A percentile compares a stretch with the other conserved stretches of the same genome.
Evolutionary conservation across 805 yeast species (phyloP).

Genomic region (Pichia scutulata): DNA sequence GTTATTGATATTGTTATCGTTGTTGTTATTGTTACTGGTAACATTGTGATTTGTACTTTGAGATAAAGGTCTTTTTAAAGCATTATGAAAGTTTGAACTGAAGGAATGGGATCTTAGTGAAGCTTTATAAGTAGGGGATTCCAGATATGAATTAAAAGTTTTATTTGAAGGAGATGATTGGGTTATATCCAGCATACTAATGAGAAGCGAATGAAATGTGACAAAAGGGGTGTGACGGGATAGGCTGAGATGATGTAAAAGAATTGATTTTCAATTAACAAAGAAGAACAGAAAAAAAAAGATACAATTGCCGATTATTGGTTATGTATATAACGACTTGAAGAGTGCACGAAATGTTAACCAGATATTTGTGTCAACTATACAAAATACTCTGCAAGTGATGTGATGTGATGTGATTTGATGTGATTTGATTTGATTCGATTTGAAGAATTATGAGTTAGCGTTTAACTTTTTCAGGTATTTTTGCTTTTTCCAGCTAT

Average conservation of each 20-base stretch:
- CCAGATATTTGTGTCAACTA: too few relatives aligned
- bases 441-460: too few relatives aligned
- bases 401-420: background rate
- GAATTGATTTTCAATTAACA: background rate
- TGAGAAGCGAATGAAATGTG: background rate
- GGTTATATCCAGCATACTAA: background rate
- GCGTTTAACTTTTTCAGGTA: background rate
- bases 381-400: too few relatives aligned
- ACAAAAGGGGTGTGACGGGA: too few relatives aligned
- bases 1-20: background rate
- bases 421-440: background rate
- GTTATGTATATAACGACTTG: too few relatives aligned
- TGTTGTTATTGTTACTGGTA: background rate
- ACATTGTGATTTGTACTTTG: background rate
- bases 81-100: background rate
- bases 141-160: background rate
- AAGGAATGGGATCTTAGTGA: background rate
- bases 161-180: background rate
- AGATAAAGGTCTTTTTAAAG: background rate
- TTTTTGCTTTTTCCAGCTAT: background rate
- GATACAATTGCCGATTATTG: background rate
- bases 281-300: too few relatives aligned
- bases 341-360: too few relatives aligned
- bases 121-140: slow-evolving; percentile 2
- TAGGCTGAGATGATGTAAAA: background rate